Evolutionary conservation across 805 yeast genomes (phyloP), one percentile per base, ranked within the genome.

Genomic region (Wickerhamiella vanderwaltii): DNA sequence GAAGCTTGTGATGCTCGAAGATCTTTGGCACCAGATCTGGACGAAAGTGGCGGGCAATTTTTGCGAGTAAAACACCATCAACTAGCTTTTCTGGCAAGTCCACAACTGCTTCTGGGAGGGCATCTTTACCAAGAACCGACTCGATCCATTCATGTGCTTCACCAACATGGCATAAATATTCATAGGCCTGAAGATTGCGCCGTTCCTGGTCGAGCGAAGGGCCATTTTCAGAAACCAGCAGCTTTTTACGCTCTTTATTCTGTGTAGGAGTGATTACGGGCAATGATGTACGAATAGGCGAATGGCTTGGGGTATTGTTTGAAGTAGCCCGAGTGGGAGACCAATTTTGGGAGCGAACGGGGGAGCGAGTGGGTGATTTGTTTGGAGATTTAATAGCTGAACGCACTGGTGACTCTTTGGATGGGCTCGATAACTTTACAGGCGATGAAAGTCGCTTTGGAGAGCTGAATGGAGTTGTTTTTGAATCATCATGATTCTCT

Each of bases 71-170:
- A 1, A 87, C 86, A 48, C 98, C 98, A 61, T 88, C 80, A 48
- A 87, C 69, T 22, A 91, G 62, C 29, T 75, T 72, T 35, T 79
- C 74, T 28, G 81, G 75, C 46, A 83, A 62, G 32, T 77, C 73
- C 3, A 70, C 64, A 18, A 38, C 41, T 2, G 75, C 76, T 0
- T 75, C 60, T 0, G 78, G 73, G 9, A 83, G 65, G 17, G 15
- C 29, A 17, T 60, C 59, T 49, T 77, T 82, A 2, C 64, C 69
- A 12, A 80, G 66, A 11, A 82, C 69, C 9, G 61, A 57, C 59
- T 79, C 83, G 29, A 84, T 70, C 94, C 94, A 84, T 54, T 67
- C 67, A 54, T 79, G 81, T n/a, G 86, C 83, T 54, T 84, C 91
- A 28, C 72, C 75, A 9, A 83, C 76, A 46, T 88, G 73, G 58